Evolutionary conservation across 1,284 basidiomycete genomes (phyloP), one percentile per base, ranked within the genome.

Genomic region (Athelia psychrophila): DNA sequence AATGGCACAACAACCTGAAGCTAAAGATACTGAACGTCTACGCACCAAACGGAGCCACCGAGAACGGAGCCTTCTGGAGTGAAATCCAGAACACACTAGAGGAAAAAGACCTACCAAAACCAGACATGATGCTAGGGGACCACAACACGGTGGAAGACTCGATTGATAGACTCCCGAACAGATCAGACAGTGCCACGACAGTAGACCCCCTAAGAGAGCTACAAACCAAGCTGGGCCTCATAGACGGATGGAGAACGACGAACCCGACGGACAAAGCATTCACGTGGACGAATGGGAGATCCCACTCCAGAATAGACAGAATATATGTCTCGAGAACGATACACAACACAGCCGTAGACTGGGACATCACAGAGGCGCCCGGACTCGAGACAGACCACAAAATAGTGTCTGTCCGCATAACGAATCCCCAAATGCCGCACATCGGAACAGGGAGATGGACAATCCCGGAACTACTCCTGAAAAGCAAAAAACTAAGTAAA

Each of bases 121-220:
- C 68, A 0, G 65, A 73, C 40, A 49, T 75, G 0, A 57, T 78
- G 47, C 38, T 68, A 0, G 74, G 76, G 0, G 74, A 78, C 52
- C 74, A 73, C 44, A 79, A 78, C 47, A 56, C 74, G 3, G 68
- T 72, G 0, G 73, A 78, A 56, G 67, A 73, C 2, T 18, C 55
- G 0, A 58, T 73, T 0, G 73, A 77, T 54, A 35, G 71, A 0
- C 48, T 66, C 0, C 72, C 72, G 8, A 19, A 42, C 2, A 53
- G 59, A 4, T 3, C 15, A 1, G 69, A 74, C 32, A 13, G 23
- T 0, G n/a, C 25, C 3, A 40, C 23, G 2, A 24, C 55, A n/a
- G 54, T 53, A 0, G 48, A 57, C 2, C 56, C 53, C 2, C 53
- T 70, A 0, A 27, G 48, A 2, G 50, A 56, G 3, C 56, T 72